Base-by-base conservation (phyloP, 257 asterid species). In the Solanum medicagineum region DNA sequence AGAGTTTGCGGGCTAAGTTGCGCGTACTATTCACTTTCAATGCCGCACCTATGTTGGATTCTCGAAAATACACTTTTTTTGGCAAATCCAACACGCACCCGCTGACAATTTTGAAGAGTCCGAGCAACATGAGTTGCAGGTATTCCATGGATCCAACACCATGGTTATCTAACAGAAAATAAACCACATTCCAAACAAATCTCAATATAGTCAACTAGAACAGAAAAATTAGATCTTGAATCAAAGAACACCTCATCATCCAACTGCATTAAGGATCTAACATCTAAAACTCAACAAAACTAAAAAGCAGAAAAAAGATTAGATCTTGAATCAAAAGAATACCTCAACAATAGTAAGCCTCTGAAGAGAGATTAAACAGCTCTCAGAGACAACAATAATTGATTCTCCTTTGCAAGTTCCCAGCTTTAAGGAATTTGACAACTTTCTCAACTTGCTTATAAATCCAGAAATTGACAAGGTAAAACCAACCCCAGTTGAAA, bases 401-500 rank as follows among this genome's bases (percentile, higher is more conserved):
- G 66, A 36, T 79, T 51, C 66, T 16, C 83, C 10, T 54, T 29
- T 79, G 49, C 83, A 53, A 79, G 83, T 79, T 53, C 83, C 49
- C 63, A 79, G 66, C 65, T 79, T 79, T 79, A 79, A 53, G 83
- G 83, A 15, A 79, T 53, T 65, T 79, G 66, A 53, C 12, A 53
- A 79, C 26, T 54, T 24, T 32, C 59, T 49, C 22, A 13, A 5
- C 60, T 47, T 79, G 63, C 83, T 53, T 16, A 17, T 79, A 53
- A 17, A 22, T 53, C 8, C 47, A 79, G 65, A 79, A 32, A 54
- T 26, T 29, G 29, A 79, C 45, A 19, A 10, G 65, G 83, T 79
- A 79, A 53, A 17, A 56, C 83, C 83, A 79, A 29, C 83, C 83
- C 83, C 83, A 79, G 83, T 79, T 79, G 83, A 79, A 29, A 79